A percentile compares a stretch with the other conserved stretches of the same genome.
Evolutionary conservation across 768 basidiomycete species (phyloP).

Genomic region (Naganishia kalamii): DNA sequence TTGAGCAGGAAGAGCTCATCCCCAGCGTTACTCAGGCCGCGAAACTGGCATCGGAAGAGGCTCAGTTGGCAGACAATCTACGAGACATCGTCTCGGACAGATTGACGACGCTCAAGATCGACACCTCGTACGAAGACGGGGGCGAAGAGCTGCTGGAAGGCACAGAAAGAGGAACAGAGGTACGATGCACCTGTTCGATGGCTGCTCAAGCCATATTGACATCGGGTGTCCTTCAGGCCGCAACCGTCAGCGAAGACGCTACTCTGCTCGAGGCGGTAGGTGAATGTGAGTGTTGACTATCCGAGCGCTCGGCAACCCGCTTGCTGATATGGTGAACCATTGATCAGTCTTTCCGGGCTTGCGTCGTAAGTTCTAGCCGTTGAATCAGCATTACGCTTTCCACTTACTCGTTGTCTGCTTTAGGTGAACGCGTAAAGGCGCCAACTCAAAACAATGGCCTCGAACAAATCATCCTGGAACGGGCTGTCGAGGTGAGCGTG

Average conservation of each 20-base stretch:
- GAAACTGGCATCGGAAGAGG: background rate
- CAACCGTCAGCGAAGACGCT: background rate
- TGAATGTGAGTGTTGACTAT: background rate
- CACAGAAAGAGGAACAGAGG: conserved; percentile 4
- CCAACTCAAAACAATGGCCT: background rate
- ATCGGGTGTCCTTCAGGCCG: background rate
- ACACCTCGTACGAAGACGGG: conserved; percentile 2
- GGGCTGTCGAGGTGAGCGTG: background rate
- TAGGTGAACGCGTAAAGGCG: background rate
- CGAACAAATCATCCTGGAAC: background rate
- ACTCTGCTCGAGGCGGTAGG: background rate
- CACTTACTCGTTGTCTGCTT: background rate
- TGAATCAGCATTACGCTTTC: background rate
- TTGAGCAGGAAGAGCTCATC: background rate
- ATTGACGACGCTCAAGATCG: conserved; percentile 9
- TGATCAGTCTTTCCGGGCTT: conserved; percentile 8
- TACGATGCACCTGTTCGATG: background rate
- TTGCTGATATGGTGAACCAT: background rate
- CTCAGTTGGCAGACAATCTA: background rate
- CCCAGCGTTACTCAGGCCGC: background rate
- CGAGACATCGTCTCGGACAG: background rate
- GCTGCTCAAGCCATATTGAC: background rate
- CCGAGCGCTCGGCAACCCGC: background rate
- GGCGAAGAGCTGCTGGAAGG: background rate
- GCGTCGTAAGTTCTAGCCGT: background rate